These are phyloP conservation scores for Penicillium roqueforti DNA, from an alignment of 495 filamentous ascomycete genomes.

Conservation along the genomic window DNA sequence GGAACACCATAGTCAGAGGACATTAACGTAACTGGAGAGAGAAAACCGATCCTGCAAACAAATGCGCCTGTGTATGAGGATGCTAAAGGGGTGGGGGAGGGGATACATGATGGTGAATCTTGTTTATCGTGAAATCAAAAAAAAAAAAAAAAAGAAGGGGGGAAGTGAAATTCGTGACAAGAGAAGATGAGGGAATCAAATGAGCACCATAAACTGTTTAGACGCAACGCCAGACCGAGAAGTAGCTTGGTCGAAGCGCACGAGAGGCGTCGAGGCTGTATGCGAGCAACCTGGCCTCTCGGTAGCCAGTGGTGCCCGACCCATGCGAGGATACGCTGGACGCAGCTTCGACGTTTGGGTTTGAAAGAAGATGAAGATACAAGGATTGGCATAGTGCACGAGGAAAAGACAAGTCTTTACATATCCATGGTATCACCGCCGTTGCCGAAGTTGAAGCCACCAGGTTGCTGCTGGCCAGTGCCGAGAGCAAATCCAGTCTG, in stretches of 20 bases:
- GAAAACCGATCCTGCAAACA: constrained; percentile 36
- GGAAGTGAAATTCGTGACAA: constrained; percentile 23
- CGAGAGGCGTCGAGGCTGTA: neutral
- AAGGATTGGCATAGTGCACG: neutral
- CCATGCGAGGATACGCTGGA: constrained; percentile 1
- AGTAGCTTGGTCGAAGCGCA: constrained; percentile 2
- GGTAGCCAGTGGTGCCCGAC: neutral
- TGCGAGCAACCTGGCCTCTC: neutral
- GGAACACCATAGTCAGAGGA: constrained; percentile 15
- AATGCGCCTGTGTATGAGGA: constrained; percentile 48
- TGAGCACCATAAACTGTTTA: constrained; percentile 5
- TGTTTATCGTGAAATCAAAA: constrained; percentile 47
- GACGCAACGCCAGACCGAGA: constrained; percentile 3
- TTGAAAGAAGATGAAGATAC: neutral
- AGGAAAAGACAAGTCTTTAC: constrained; percentile 50
- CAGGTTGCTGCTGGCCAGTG: constrained; percentile 66
- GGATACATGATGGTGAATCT: constrained; percentile 61
- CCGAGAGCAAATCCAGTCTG: constrained; percentile 83
- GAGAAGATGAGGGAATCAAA: constrained; percentile 11
- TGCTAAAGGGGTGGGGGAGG: constrained; percentile 33
- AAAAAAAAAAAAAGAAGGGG: constrained; percentile 18
- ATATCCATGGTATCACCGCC: constrained; percentile 96
- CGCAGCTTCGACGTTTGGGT: constrained; percentile 3
- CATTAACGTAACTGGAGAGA: constrained; percentile 29
- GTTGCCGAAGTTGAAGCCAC: constrained; percentile 90